Base-by-base conservation (phyloP, 2,329 filamentous ascomycete species). In the Lachnellula subtilissima region DNA sequence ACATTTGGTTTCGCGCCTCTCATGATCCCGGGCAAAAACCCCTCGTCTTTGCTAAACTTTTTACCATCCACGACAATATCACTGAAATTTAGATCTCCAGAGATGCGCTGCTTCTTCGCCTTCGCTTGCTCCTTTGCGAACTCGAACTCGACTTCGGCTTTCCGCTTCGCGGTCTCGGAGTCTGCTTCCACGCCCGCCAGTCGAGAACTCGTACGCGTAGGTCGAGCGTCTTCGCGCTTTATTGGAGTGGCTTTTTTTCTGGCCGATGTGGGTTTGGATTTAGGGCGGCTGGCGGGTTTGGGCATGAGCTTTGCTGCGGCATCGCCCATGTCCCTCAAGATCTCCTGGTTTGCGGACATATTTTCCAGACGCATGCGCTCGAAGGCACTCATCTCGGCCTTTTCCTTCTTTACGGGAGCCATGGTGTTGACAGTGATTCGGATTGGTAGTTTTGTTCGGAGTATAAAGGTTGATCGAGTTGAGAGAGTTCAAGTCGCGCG, bases 331-430 rank as follows among this genome's bases (percentile, higher is more conserved):
- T 91, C 87, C 57, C 88, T 88, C 0, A 97, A 74, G 0, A 96
- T 79, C 69, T 87, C 89, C 71, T 93, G 87, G 65, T 95, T 94
- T 53, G 89, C 86, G 0, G 87, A 89, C 42, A 96, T 95, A 63
- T 96, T 96, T 58, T 91, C 90, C 15, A 90, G 82, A 0, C 92
- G 82, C 64, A 89, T 85, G 65, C 86, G 85, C 77, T 96, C 92
- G 72, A 96, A 97, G 40, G 91, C 89, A 72, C 89, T 95, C 65
- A 95, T 76, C 37, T 81, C 81, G 32, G 75, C 70, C 65, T 79
- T 67, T 14, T 72, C 71, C 42, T 77, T 60, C 39, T 68, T 67
- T 5, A 61, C 73, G 1, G 74, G 69, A 1, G 79, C 71, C 80
- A 84, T 83, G 70, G 15, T 48, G 28, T 32, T 11, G 28, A 32